Evolutionary conservation across 768 basidiomycete species (phyloP).

Genomic region (Butyriboletus loyo): DNA sequence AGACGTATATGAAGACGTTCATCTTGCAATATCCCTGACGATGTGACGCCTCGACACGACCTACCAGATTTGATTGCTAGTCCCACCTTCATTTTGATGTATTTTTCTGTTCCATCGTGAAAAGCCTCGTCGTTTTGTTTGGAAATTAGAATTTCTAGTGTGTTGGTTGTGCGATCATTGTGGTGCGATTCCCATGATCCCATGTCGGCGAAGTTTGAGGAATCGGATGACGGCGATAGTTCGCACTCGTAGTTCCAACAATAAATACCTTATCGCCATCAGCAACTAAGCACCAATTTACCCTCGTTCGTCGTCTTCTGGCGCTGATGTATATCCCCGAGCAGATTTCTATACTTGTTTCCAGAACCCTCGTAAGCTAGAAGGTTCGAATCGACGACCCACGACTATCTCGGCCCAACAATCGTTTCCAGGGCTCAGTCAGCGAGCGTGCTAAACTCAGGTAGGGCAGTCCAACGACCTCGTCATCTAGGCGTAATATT

Average conservation of each 20-base stretch:
- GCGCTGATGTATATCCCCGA: neutral
- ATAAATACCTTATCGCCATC: conserved; percentile 1
- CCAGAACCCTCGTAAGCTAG: neutral
- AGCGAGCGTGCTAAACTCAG: neutral
- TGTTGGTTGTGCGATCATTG: neutral
- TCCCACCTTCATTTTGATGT: conserved; percentile 1
- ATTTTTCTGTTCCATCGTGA: conserved; percentile 2
- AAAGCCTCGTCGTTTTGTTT: conserved; percentile 20
- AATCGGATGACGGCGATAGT: conserved; percentile 9
- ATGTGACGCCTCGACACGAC: neutral
- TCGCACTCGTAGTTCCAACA: conserved; percentile 1
- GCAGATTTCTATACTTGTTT: neutral
- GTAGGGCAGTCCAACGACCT: neutral
- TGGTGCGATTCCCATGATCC: conserved; percentile 1
- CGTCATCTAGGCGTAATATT: neutral
- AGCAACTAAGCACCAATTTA: conserved; percentile 1
- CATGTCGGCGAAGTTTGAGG: neutral
- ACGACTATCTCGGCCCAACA: neutral
- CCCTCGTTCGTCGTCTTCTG: neutral
- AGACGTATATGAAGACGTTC: conserved; percentile 53
- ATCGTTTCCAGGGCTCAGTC: neutral
- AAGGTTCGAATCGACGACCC: neutral
- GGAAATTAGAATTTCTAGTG: conserved; percentile 4
- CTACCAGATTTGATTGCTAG: neutral
- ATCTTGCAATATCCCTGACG: conserved; percentile 62